Percentiles rank a stretch among this genome's conserved stretches.
These are phyloP conservation scores for Exophiala spinifera DNA, from an alignment of 2,329 filamentous ascomycete species.

Conservation along the genomic window DNA sequence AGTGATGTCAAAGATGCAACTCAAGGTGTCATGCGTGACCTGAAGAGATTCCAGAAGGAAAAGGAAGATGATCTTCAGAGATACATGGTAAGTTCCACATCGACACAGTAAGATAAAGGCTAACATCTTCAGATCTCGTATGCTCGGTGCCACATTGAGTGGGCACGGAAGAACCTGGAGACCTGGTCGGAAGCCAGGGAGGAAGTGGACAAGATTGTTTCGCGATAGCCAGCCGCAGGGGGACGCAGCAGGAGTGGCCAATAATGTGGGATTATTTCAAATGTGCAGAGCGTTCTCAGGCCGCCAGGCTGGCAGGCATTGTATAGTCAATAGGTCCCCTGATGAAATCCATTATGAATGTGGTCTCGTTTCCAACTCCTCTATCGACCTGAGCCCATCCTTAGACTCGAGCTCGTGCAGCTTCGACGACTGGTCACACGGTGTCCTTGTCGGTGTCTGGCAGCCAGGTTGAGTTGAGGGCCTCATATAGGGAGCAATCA, in stretches of 20 bases:
- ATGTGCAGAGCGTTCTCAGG: no score
- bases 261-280: neutral
- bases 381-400: no score
- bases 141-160: conserved; percentile 87
- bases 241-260: neutral
- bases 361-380: no score
- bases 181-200: conserved; percentile 88
- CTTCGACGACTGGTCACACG: no score
- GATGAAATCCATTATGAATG: no score
- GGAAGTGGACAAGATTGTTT: conserved; percentile 81
- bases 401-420: no score
- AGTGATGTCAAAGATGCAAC: conserved; percentile 93
- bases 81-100: conserved; percentile 75
- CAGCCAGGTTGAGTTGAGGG: no score
- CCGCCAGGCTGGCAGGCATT: neutral
- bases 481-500: no score
- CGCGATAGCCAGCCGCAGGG: conserved; percentile 7
- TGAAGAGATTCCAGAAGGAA: conserved; percentile 88
- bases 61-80: conserved; percentile 91
- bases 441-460: no score
- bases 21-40: conserved; percentile 78
- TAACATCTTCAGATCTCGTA: conserved; percentile 68
- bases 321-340: neutral
- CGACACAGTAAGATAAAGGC: neutral
- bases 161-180: conserved; percentile 86